These are phyloP conservation scores for Ophiostoma ulmi DNA, from an alignment of 2,329 filamentous ascomycete species.

Conservation along the genomic window DNA sequence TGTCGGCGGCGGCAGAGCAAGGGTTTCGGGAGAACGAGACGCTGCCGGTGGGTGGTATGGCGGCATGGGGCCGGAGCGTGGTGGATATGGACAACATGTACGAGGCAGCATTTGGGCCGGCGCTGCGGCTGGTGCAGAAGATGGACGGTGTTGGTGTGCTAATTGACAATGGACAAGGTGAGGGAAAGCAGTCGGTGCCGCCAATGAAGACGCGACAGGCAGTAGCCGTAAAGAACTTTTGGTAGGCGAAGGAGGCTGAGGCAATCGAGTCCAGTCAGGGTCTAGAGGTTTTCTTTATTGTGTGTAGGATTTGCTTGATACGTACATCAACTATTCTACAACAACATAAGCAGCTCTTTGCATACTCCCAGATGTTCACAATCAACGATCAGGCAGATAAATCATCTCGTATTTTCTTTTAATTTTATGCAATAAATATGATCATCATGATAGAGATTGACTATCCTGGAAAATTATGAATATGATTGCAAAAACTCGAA, in stretches of 20 bases:
- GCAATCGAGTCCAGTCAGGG: no score
- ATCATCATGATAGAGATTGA: no score
- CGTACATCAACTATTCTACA: no score
- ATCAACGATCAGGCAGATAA: no score
- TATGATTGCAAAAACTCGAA: no score
- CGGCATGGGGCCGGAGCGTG: slow-evolving; percentile 28
- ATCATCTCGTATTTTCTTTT: no score
- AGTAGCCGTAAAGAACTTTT: slow-evolving; percentile 21
- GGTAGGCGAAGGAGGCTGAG: slow-evolving; percentile 13
- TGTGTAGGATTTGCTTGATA: no score
- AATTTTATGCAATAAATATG: no score
- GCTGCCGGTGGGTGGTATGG: slow-evolving; percentile 29
- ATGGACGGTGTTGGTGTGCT: slow-evolving; percentile 34
- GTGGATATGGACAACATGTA: slow-evolving; percentile 27
- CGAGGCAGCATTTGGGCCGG: slow-evolving; percentile 29
- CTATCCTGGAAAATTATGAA: no score
- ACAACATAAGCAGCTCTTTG: no score
- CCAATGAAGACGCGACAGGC: slow-evolving; percentile 15
- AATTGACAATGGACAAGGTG: slow-evolving; percentile 27
- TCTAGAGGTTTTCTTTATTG: no score
- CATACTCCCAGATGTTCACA: no score
- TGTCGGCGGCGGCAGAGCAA: slow-evolving; percentile 30
- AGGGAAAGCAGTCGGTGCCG: slow-evolving; percentile 19
- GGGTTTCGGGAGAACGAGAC: slow-evolving; percentile 30
- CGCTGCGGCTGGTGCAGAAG: slow-evolving; percentile 30